These are phyloP conservation scores for Rhodotorula sphaerocarpa DNA, from an alignment of 768 basidiomycete genomes.

Conservation along the genomic window DNA sequence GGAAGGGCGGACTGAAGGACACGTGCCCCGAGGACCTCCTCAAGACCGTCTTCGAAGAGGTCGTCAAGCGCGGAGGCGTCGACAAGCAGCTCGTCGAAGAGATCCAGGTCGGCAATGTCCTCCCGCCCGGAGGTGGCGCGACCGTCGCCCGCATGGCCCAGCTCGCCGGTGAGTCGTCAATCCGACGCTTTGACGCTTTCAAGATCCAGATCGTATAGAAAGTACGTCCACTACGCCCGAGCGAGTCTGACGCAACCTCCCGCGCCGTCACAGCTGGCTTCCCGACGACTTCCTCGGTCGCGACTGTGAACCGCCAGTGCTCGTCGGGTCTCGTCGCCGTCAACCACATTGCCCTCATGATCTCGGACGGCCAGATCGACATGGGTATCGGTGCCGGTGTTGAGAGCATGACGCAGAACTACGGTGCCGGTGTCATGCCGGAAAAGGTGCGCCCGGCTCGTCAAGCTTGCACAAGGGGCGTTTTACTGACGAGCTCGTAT, in stretches of 20 bases:
- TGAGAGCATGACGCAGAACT: conserved; percentile 47
- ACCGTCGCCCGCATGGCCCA: conserved; percentile 72
- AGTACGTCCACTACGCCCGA: conserved; percentile 31
- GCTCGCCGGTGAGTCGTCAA: conserved; percentile 54
- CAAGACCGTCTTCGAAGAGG: conserved; percentile 68
- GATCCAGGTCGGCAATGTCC: conserved; percentile 59
- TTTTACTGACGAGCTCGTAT: background rate
- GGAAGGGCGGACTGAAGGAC: conserved; percentile 89
- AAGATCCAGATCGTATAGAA: too few species aligned
- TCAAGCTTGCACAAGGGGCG: too few species aligned
- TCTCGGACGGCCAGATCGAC: conserved; percentile 70
- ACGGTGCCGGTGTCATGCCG: conserved; percentile 47
- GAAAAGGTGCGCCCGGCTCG: conserved; percentile 41
- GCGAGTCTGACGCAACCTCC: conserved; percentile 41
- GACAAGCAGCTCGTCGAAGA: conserved; percentile 36
- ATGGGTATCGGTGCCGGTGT: conserved; percentile 68
- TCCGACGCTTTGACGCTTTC: conserved; percentile 37
- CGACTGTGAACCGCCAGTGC: conserved; percentile 85
- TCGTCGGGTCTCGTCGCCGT: conserved; percentile 93
- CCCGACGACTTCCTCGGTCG: conserved; percentile 75
- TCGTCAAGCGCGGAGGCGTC: conserved; percentile 53
- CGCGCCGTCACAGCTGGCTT: conserved; percentile 62
- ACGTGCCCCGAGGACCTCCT: conserved; percentile 75
- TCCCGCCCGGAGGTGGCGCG: conserved; percentile 78
- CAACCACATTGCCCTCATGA: conserved; percentile 74